A percentile compares a stretch with the other conserved stretches of the same genome.
phyloP scores from a whole-genome alignment of 2,329 filamentous ascomycete genomes.

The Ophiobolus disseminans region DNA sequence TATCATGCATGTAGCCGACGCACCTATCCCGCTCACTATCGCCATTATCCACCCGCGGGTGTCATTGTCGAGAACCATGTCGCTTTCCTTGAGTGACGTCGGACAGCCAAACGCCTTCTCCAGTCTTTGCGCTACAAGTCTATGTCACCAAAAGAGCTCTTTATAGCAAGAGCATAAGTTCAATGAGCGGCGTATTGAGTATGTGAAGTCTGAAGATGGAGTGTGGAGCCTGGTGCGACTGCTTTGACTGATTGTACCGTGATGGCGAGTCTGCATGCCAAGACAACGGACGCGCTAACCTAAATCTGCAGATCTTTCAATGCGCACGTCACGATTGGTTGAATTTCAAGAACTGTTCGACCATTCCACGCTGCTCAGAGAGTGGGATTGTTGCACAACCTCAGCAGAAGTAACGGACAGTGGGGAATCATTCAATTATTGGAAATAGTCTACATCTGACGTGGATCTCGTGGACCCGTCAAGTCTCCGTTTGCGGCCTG shows the following conservation, averaged over 20 bases:
- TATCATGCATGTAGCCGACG: constrained; percentile 19
- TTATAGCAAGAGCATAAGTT: constrained; percentile 1
- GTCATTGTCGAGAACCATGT: constrained; percentile 61
- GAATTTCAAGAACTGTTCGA: background rate
- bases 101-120: constrained; percentile 9
- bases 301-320: constrained; percentile 8
- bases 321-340: constrained; percentile 13
- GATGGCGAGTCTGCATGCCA: constrained; percentile 14
- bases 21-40: constrained; percentile 79
- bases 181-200: constrained; percentile 7
- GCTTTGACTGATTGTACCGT: constrained; percentile 17
- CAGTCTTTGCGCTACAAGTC: background rate
- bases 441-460: no score
- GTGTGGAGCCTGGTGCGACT: constrained; percentile 13
- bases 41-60: constrained; percentile 92
- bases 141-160: background rate
- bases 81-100: constrained; percentile 32
- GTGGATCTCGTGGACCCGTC: no score
- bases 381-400: background rate
- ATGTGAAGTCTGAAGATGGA: constrained; percentile 11
- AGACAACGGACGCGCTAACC: constrained; percentile 1
- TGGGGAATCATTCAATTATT: no score
- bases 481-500: no score
- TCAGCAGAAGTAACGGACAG: no score
- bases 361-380: background rate